These are phyloP conservation scores for Mortierella sp. DNA, from an alignment of 371 early-diverging fungal species.

Conservation along the genomic window DNA sequence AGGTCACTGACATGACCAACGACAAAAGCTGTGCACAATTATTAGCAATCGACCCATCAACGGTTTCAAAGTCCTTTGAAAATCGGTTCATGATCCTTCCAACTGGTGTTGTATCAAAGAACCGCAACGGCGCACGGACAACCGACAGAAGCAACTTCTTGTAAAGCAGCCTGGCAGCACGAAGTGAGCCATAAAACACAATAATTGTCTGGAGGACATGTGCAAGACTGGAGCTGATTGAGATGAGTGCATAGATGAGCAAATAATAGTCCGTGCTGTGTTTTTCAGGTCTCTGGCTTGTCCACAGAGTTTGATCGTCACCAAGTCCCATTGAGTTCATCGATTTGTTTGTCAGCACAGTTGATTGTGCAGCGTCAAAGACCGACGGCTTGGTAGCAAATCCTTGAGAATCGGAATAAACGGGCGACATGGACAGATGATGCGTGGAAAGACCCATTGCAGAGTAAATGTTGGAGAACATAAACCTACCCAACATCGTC, in stretches of 20 bases:
- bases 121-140: conserved; percentile 77
- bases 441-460: conserved; percentile 19
- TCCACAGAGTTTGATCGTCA: conserved; percentile 14
- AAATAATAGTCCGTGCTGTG: conserved; percentile 52
- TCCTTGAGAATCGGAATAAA: conserved; percentile 40
- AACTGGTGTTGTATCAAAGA: conserved; percentile 93
- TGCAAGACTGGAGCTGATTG: conserved; percentile 44
- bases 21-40: conserved; percentile 42
- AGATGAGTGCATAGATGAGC: conserved; percentile 55
- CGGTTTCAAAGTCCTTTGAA: conserved; percentile 78
- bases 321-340: conserved; percentile 22
- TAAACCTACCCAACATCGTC: conserved; percentile 13
- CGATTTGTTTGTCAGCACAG: conserved; percentile 13
- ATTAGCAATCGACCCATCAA: conserved; percentile 68
- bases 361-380: conserved; percentile 23
- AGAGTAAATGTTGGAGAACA: conserved; percentile 32
- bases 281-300: conserved; percentile 10
- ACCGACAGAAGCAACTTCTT: conserved; percentile 65
- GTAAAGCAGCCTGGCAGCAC: conserved; percentile 72
- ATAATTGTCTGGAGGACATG: conserved; percentile 62
- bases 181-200: conserved; percentile 66
- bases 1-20: conserved; percentile 56
- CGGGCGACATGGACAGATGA: conserved; percentile 20
- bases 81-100: conserved; percentile 94
- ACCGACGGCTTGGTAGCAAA: conserved; percentile 16